phyloP scores from a whole-genome alignment of 2,329 filamentous ascomycete genomes.

The Immersiporthe knoxdaviesiana region DNA sequence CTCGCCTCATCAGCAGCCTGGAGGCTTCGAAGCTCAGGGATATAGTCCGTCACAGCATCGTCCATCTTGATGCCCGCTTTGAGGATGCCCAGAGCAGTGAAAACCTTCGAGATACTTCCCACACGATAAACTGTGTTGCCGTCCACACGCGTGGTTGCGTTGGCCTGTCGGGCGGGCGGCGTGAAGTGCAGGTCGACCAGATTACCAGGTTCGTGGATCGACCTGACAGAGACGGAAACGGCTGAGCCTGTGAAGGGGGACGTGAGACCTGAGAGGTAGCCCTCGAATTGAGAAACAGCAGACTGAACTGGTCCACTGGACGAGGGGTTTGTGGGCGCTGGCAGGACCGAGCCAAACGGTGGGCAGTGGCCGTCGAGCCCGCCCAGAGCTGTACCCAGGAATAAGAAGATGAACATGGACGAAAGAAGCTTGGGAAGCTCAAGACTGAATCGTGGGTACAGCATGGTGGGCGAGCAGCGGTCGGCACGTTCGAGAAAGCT shows the following conservation, averaged over 20 bases:
- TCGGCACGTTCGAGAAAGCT: background rate
- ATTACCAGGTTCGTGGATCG: constrained; percentile 43
- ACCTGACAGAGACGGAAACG: constrained; percentile 46
- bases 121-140: constrained; percentile 43
- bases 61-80: constrained; percentile 41
- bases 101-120: constrained; percentile 44
- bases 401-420: background rate
- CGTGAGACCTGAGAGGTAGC: constrained; percentile 36
- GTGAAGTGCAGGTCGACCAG: constrained; percentile 48
- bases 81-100: constrained; percentile 39
- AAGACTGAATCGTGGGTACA: too few relatives aligned
- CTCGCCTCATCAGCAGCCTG: constrained; percentile 31
- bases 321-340: constrained; percentile 41
- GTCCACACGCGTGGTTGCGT: constrained; percentile 36
- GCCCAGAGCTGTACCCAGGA: constrained; percentile 16
- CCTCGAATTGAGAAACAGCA: constrained; percentile 34
- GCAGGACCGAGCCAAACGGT: constrained; percentile 48
- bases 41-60: constrained; percentile 49
- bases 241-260: constrained; percentile 39
- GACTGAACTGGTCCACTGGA: constrained; percentile 37
- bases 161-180: constrained; percentile 37
- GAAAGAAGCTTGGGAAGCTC: background rate
- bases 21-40: constrained; percentile 43
- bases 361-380: constrained; percentile 43
- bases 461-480: background rate